phyloP scores from a whole-genome alignment of 257 asterid genomes.

The Marsdenia floribunda region DNA sequence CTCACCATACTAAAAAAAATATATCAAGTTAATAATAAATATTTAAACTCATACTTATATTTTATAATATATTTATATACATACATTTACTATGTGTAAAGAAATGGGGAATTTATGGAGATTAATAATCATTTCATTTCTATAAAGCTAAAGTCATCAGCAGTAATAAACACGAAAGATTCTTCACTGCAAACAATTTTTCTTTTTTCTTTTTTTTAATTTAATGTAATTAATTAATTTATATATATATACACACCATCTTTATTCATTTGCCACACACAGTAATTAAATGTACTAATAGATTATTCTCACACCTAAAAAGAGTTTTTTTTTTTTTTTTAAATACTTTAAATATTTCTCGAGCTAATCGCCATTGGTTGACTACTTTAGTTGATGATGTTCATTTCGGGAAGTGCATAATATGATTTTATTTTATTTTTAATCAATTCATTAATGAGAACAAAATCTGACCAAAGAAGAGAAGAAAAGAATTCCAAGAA shows the following conservation, averaged over 20 bases:
- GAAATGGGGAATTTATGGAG: conserved; percentile 4
- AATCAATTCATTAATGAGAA: not conserved
- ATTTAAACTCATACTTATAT: no score
- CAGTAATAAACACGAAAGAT: conserved; percentile 20
- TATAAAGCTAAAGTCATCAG: conserved; percentile 11
- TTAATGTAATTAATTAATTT: not conserved
- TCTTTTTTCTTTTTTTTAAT: no score
- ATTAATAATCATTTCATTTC: not conserved
- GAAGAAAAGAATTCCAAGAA: not conserved
- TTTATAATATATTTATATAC: no score
- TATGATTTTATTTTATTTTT: not conserved
- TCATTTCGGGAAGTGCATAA: conserved; percentile 11
- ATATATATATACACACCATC: no score
- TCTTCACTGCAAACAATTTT: conserved; percentile 14
- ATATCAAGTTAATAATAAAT: no score
- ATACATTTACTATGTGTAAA: no score
- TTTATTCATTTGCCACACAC: not conserved
- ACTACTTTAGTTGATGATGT: conserved; percentile 28
- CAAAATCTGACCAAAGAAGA: not conserved
- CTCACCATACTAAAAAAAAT: no score
- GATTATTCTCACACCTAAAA: conserved; percentile 6
- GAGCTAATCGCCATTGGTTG: conserved; percentile 43
- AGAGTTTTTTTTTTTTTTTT: not conserved
- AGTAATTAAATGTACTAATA: no score
- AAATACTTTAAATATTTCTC: conserved; percentile 22